Evolutionary conservation across 768 basidiomycete genomes (phyloP).

Genomic region (Termitomyces sp.): DNA sequence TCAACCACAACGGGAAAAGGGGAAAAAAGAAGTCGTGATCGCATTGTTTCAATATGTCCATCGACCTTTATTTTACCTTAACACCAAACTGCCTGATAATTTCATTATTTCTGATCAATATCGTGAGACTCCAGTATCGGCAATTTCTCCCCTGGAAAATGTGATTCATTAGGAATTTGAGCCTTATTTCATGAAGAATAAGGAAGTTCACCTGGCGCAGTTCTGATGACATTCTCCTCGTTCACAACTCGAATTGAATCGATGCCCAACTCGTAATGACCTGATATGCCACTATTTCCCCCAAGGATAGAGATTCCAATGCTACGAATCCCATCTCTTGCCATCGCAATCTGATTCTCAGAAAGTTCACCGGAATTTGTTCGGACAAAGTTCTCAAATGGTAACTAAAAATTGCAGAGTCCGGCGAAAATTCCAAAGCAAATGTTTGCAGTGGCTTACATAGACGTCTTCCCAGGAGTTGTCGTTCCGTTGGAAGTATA

Average conservation of each 20-base stretch:
- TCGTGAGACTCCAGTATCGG: constrained; percentile 5
- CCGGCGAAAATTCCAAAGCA: neutral
- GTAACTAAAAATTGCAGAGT: constrained; percentile 48
- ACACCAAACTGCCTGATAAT: too few species aligned
- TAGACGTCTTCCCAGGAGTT: constrained; percentile 79
- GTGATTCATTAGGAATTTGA: neutral
- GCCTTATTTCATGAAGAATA: neutral
- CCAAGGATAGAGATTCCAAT: constrained; percentile 87
- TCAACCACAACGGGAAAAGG: too few species aligned
- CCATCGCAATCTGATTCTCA: constrained; percentile 69
- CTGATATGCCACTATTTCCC: constrained; percentile 70
- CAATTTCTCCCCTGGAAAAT: constrained; percentile 7
- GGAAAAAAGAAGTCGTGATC: too few species aligned
- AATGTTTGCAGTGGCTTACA: constrained; percentile 37
- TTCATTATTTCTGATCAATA: neutral
- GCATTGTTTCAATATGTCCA: neutral
- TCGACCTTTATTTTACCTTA: neutral
- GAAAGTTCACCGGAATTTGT: constrained; percentile 72
- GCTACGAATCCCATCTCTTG: constrained; percentile 66
- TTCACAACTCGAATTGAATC: constrained; percentile 81
- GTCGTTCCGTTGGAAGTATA: constrained; percentile 68
- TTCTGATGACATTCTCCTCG: constrained; percentile 50
- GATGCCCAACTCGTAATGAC: constrained; percentile 77
- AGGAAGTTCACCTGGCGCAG: constrained; percentile 18
- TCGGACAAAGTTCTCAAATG: constrained; percentile 69